These are phyloP conservation scores for Ceratocystis alfenasii DNA, from an alignment of 2,329 filamentous ascomycete species.

Conservation along the genomic window DNA sequence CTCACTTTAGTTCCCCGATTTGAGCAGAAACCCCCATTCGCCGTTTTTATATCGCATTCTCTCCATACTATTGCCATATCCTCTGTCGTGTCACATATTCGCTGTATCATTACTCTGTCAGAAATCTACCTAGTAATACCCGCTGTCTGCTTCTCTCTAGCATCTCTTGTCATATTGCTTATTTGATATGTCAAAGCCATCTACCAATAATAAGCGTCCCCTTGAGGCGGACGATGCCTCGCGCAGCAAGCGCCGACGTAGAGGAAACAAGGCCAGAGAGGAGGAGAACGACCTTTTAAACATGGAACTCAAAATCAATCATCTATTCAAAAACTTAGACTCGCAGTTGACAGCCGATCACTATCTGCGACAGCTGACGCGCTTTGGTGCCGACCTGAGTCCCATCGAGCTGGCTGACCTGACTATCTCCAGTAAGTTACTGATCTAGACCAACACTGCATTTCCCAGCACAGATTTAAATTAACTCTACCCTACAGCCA, in stretches of 20 bases:
- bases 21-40: no score
- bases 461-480: not conserved
- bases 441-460: not conserved
- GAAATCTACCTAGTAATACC: not conserved
- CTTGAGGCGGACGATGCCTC: constrained; percentile 30
- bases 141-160: not conserved
- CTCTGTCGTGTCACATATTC: not conserved
- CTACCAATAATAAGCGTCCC: constrained; percentile 41
- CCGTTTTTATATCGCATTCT: not conserved
- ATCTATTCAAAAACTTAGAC: constrained; percentile 71
- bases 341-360: constrained; percentile 73
- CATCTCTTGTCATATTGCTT: not conserved
- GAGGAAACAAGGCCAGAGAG: constrained; percentile 46
- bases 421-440: constrained; percentile 56
- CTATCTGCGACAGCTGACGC: constrained; percentile 63
- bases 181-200: constrained; percentile 31
- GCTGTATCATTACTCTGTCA: not conserved
- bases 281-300: constrained; percentile 48
- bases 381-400: constrained; percentile 71
- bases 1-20: not conserved
- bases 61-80: not conserved
- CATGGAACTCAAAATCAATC: constrained; percentile 64
- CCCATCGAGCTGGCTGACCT: constrained; percentile 73
- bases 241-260: constrained; percentile 33
- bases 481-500: constrained; percentile 39